A percentile compares a stretch with the other conserved stretches of the same genome.
Conservation (phyloP, 2,329 filamentous ascomycete species). For the Pseudogymnoascus sp. region DNA sequence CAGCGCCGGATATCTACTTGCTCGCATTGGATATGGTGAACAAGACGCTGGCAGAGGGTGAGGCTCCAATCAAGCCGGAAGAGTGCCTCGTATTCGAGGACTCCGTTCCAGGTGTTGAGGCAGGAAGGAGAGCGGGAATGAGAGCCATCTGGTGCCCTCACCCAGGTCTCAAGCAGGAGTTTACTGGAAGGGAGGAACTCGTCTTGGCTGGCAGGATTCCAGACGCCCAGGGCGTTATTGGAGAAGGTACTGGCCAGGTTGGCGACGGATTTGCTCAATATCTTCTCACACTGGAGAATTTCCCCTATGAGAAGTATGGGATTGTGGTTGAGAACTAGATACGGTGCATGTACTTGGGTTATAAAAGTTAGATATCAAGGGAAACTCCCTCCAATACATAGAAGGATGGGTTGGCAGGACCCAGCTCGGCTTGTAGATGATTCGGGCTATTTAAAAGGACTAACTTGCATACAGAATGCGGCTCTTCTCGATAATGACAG, state of each 20-base stretch:
- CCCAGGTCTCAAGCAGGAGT: conserved; percentile 67
- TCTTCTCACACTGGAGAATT: conserved; percentile 41
- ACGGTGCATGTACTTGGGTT: neutral
- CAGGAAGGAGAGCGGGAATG: conserved; percentile 87
- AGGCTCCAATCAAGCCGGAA: conserved; percentile 61
- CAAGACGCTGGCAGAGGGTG: conserved; percentile 54
- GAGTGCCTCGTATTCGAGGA: conserved; percentile 98
- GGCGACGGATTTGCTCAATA: conserved; percentile 57
- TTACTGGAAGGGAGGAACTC: conserved; percentile 65
- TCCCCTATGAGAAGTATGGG: conserved; percentile 53
- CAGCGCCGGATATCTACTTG: conserved; percentile 88
- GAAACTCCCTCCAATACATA: neutral
- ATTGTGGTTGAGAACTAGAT: conserved; percentile 33
- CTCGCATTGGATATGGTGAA: conserved; percentile 83
- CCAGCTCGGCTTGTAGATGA: neutral
- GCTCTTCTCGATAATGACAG: neutral
- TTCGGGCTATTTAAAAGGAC: neutral
- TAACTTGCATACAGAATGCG: neutral
- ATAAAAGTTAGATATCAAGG: neutral
- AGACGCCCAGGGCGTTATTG: conserved; percentile 33
- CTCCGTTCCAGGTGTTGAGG: conserved; percentile 85
- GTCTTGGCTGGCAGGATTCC: conserved; percentile 73
- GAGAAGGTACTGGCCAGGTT: conserved; percentile 36
- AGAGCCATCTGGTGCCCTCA: conserved; percentile 90
- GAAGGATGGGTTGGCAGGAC: neutral